Percentiles rank a stretch among this genome's conserved stretches.
Evolutionary conservation across 495 filamentous ascomycete species (phyloP).

Genomic region (Aspergillus funiculosus): DNA sequence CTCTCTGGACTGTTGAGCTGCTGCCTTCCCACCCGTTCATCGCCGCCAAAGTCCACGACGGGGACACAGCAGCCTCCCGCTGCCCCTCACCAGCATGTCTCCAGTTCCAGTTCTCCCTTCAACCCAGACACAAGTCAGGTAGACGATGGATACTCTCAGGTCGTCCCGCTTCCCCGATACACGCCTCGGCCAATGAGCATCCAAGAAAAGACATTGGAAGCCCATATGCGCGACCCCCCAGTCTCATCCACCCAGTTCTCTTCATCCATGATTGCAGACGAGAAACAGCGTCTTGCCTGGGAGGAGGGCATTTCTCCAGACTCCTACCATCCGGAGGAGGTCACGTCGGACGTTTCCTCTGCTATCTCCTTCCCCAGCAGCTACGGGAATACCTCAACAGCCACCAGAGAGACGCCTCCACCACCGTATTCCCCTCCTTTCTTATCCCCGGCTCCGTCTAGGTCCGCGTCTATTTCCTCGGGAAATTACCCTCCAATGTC

Average conservation of each 20-base stretch:
- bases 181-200: slow-evolving; percentile 38
- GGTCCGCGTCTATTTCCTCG: slow-evolving; percentile 35
- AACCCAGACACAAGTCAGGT: slow-evolving; percentile 4
- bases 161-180: slow-evolving; percentile 39
- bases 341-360: slow-evolving; percentile 37
- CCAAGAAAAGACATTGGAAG: slow-evolving; percentile 41
- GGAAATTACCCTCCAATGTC: slow-evolving; percentile 20
- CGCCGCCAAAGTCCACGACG: slow-evolving; percentile 1
- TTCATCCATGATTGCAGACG: slow-evolving; percentile 19
- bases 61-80: slow-evolving; percentile 8
- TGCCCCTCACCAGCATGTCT: slow-evolving; percentile 17
- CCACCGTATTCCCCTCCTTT: slow-evolving; percentile 39
- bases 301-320: slow-evolving; percentile 14
- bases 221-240: slow-evolving; percentile 34
- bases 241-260: slow-evolving; percentile 24
- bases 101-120: slow-evolving; percentile 35
- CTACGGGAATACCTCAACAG: slow-evolving; percentile 45
- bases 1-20: slow-evolving; percentile 7
- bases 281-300: slow-evolving; percentile 29
- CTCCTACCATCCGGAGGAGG: slow-evolving; percentile 22
- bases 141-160: slow-evolving; percentile 31
- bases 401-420: slow-evolving; percentile 42
- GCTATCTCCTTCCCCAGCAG: slow-evolving; percentile 43
- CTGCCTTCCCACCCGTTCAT: slow-evolving; percentile 13
- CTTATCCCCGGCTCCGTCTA: slow-evolving; percentile 26